Evolutionary conservation across 176 grass and related monocot species (phyloP), one percentile per base, ranked within the genome.

Genomic region (Microstegium vimineum): DNA sequence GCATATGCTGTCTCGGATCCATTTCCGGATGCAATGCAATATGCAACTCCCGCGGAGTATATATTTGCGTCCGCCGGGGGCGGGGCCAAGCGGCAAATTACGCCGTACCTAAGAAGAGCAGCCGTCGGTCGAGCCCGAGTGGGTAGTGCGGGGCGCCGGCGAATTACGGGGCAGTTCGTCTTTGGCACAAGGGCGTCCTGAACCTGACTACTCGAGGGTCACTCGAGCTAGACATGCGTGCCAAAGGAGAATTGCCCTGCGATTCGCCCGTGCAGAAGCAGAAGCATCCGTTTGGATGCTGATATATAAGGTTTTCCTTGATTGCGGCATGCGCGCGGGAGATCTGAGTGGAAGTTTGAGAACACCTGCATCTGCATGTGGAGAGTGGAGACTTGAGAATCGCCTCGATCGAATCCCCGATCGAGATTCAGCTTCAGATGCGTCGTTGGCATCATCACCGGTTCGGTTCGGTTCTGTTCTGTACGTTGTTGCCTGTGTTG

Each of bases 181-280:
- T 85, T 85, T 87, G 91, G 91, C 91, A 83, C 69, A 31, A 5
- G 52, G 37, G 2, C 10, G n/a, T 34, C 28, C 12, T 9, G 51
- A n/a, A n/a, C n/a, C n/a, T n/a, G n/a, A 54, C 18, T 22, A 15
- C 34, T 22, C 42, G 66, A n/a, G 16, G 20, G 3, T 40, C 33
- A 22, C 9, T 31, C 60, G 6, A 54, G 51, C 51, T 54, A 7
- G 18, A 25, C 37, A 1, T 10, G 62, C 23, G 14, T 45, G 91
- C 88, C 82, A 83, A 83, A 88, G 85, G 91, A 94, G 88, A 94
- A 90, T 85, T 94, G 88, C 78, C 88, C 82, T 90, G 88, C 77
- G 75, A 94, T 90, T 83, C 45, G 66, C 74, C 78, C 23, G 76
- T 78, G 63, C 71, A 13, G 60, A 16, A 62, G n/a, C 6, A 25